Base-by-base conservation (phyloP, 192 early-diverging fungal genomes). In the Phycomyces nitens region DNA sequence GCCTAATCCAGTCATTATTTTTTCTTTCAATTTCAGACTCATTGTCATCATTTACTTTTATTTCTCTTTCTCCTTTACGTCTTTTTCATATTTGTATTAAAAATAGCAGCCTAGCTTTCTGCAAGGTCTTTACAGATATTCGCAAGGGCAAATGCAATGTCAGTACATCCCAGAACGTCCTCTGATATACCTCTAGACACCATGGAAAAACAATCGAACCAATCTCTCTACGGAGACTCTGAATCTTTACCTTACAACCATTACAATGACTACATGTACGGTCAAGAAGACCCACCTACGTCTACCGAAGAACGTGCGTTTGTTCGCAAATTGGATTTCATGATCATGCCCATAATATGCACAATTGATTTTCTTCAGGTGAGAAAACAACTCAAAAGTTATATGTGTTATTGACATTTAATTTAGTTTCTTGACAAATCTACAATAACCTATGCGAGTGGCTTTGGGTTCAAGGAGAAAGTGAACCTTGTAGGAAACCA, bases 341-440 rank as follows among this genome's bases (percentile, higher is more conserved):
- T 50, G 29, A 60, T 71, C n/a, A 23, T 71, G 39, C 70, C 70
- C 24, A 60, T 54, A 0, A 34, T 71, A 3, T 71, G 70, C 56
- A 23, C 38, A 14, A 54, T 71, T 20, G 64, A 65, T 60, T 65
- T 71, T 57, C 56, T 71, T 15, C 70, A 71, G 65, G 65, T 67
- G 60, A 49, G 23, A 50, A 51, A 58, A 58, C 15, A n/a, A 34
- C 1, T 15, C 22, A 6, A 53, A 11, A 56, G 20, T 18, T 23
- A 7, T 41, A 58, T 16, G n/a, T 50, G 50, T 18, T 15, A 2
- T 11, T 3, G 7, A 41, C 23, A 10, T 15, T 44, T 16, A 49
- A 44, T 40, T 58, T 18, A 68, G 55, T 72, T 66, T 50, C 22
- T 72, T 14, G 70, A 72, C 15, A 72, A 72, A 54, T 62, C 65